Percentiles rank a stretch among this genome's conserved stretches.
These are phyloP conservation scores for Amanita rimosa DNA, from an alignment of 768 basidiomycete genomes.

Conservation along the genomic window DNA sequence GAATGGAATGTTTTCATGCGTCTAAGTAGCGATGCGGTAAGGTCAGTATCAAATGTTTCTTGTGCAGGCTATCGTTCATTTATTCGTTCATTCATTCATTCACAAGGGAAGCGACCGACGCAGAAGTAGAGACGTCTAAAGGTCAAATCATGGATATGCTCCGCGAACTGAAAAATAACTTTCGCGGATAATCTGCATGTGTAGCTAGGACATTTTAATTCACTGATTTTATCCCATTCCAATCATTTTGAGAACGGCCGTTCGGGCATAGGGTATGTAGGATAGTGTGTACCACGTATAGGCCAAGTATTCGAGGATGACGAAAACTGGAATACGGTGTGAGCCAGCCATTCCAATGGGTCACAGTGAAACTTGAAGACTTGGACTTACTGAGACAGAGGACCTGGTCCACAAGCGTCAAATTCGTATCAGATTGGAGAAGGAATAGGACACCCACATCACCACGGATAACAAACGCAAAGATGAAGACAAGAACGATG, in stretches of 20 bases:
- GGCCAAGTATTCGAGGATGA: constrained; percentile 84
- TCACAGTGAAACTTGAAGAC: constrained; percentile 13
- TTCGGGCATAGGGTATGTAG: constrained; percentile 87
- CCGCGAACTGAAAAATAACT: constrained; percentile 78
- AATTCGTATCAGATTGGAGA: background rate
- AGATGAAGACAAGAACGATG: constrained; percentile 76
- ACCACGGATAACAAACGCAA: constrained; percentile 67
- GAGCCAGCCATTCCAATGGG: background rate
- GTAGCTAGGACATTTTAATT: background rate
- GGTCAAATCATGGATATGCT: constrained; percentile 61
- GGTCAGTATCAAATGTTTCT: constrained; percentile 23
- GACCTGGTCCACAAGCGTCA: constrained; percentile 26
- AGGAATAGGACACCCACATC: constrained; percentile 33
- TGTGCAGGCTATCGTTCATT: background rate
- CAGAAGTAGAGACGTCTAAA: constrained; percentile 29
- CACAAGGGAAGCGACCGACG: constrained; percentile 41
- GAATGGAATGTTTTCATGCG: constrained; percentile 96
- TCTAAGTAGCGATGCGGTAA: constrained; percentile 46
- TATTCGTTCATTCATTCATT: too few species aligned
- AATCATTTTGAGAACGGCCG: constrained; percentile 56
- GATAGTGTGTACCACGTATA: constrained; percentile 84
- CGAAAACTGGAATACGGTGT: constrained; percentile 60
- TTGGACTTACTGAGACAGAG: constrained; percentile 53
- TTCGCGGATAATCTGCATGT: constrained; percentile 39
- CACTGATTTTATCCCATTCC: constrained; percentile 27